Evolutionary conservation across 352 stramenopile genomes (phyloP), one percentile per base, ranked within the genome.

Genomic region (Phytophthora fragariaefolia): DNA sequence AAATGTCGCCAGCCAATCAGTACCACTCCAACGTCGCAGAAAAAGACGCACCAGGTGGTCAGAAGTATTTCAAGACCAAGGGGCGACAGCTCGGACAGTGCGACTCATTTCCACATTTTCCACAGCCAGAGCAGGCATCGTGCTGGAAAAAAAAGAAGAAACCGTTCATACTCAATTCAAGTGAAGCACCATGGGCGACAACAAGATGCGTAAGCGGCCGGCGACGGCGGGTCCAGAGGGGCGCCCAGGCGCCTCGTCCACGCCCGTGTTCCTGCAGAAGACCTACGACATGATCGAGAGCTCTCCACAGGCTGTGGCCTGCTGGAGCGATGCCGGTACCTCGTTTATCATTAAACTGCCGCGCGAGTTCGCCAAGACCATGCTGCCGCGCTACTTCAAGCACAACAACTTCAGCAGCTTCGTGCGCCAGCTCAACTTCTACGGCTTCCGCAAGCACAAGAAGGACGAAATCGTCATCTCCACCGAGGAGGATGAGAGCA

Each of bases 361-460:
- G 56, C 89, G 93, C 52, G 90, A 97, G 77, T 97, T 98, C 75
- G 90, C 92, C 10, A 91, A 91, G 66, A 84, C 83, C 30, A 95
- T 97, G 69, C 86, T 98, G 13, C 92, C 92, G 17, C 82, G 85
- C 61, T 98, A 97, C 80, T 98, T 98, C 67, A 98, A 97, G 82
- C 92, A 98, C 89, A 96, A 95, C 73, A 98, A 98, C 72, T 97
- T 98, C 65, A 95, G 88, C 61, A 95, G 81, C 52, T 98, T 98
- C 73, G 91, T 98, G 73, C 87, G 92, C 17, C 92, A 98, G 69
- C 82, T 98, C 48, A 98, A 98, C 75, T 97, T 98, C 60, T 98
- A 98, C 67, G 92, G 92, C 45, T 98, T 98, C 76, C 92, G 91
- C 57, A 98, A 98, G 71, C 87, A 96, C 76, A 96, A 97, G 76